A percentile compares a stretch with the other conserved stretches of the same genome.
Evolutionary conservation across 2,329 filamentous ascomycete genomes (phyloP).

Genomic region (Fusarium sp.): DNA sequence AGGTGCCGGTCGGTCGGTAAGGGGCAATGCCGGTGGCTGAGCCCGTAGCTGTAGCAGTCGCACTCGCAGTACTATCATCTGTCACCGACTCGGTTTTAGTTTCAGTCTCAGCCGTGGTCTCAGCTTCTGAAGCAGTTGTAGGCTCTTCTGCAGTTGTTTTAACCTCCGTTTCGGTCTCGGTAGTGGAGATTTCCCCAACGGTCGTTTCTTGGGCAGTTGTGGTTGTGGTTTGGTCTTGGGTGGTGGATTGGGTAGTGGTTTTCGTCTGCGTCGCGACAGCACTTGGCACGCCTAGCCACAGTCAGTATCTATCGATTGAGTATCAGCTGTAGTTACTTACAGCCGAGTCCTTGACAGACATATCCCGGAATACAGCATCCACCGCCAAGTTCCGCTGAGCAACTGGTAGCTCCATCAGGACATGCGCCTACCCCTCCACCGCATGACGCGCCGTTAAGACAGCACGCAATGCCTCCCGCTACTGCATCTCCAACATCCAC

Average conservation of each 20-base stretch:
- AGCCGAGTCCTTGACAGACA: slow-evolving; percentile 75
- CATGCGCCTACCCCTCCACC: slow-evolving; percentile 72
- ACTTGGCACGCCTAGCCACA: slow-evolving; percentile 47
- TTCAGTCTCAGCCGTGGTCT: not conserved
- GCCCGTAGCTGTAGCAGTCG: slow-evolving; percentile 50
- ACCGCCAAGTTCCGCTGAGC: slow-evolving; percentile 72
- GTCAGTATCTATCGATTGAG: slow-evolving; percentile 5
- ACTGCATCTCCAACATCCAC: slow-evolving; percentile 71
- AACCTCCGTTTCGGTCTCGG: slow-evolving; percentile 48
- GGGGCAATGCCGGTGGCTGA: slow-evolving; percentile 56
- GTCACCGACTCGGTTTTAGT: not conserved
- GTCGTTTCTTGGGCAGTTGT: slow-evolving; percentile 54
- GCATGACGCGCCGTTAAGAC: slow-evolving; percentile 73
- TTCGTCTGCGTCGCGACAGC: slow-evolving; percentile 44
- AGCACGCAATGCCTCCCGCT: slow-evolving; percentile 79
- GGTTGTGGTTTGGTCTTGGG: slow-evolving; percentile 40
- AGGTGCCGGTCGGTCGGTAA: slow-evolving; percentile 57
- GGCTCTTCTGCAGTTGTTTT: slow-evolving; percentile 39
- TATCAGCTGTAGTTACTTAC: slow-evolving; percentile 57
- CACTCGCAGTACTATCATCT: slow-evolving; percentile 8
- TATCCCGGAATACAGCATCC: slow-evolving; percentile 82
- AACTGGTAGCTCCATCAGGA: slow-evolving; percentile 70
- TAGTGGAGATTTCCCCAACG: slow-evolving; percentile 51
- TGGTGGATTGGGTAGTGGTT: slow-evolving; percentile 33
- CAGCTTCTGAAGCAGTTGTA: slow-evolving; percentile 5